Base-by-base conservation (phyloP, 2,329 filamentous ascomycete genomes). In the Phyllosticta paracitricarpa region DNA sequence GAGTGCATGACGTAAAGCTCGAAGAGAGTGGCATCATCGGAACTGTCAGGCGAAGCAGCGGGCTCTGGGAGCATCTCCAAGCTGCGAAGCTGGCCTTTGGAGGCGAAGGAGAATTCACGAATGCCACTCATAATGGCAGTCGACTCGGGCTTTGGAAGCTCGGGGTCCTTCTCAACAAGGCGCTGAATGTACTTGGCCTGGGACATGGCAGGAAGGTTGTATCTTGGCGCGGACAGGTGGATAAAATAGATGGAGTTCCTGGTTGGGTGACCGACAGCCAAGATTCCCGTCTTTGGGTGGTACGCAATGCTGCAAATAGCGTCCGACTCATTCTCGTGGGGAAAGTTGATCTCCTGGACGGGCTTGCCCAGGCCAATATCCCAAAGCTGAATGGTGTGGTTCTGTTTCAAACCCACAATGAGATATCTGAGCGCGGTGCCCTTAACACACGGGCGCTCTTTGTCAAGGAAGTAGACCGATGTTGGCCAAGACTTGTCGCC, bases 1-100 rank as follows among this genome's bases (percentile, higher is more conserved):
- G 94, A 97, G 74, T 99, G 93, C 88, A 97, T 96, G 33, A 91
- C 89, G 72, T 99, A 99, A 9, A 99, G 81, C 77, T 99, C 94
- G 69, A 99, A 97, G 14, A 97, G 77, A 0, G 87, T 85, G 17
- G 84, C 84, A 65, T 94, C 88, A 24, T 88, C 86, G 1, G 78
- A 75, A 22, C 75, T 73, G 25, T 84, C 80, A 6, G 81, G 76
- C 67, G 72, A 59, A 64, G 84, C 82, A 61, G 87, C 83, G 35
- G 88, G 85, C 67, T 82, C 86, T 68, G 87, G 85, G 26, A 97
- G 82, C 69, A 99, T 90, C 69, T 96, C 91, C 61, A 99, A 78
- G 72, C 93, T 97, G 72, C 94, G 86, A 57, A 99, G 83, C 66
- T 90, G 82, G 14, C 94, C 93, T 71, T 91, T 91, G 69, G 89